Base-by-base conservation (phyloP, 2,329 filamentous ascomycete genomes). In the Paecilomyces sp. region DNA sequence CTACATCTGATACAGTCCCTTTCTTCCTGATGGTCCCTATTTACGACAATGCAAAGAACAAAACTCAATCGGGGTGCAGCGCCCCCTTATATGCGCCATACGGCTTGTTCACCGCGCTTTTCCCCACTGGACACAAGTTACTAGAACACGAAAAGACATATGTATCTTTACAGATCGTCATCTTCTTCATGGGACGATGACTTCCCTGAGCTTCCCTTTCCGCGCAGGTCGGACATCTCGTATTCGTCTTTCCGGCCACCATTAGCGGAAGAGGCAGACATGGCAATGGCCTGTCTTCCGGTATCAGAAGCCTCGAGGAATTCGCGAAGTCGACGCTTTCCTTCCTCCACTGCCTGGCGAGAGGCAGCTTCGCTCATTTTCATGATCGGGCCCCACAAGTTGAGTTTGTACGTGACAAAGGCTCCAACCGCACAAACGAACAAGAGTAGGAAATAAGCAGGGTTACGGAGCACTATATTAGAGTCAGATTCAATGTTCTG, bases 311-410 rank as follows among this genome's bases (percentile, higher is more conserved):
- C 88, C 77, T 92, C 90, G 60, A 97, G 82, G 70, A 97, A 97
- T 33, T 96, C 91, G 25, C 93, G 86, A 54, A 97, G 84, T 67
- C 90, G 88, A 79, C 94, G 89, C 80, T 96, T 97, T 71, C 91
- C 90, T 66, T 99, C 91, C 67, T 96, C 91, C 31, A 96, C 70
- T 7, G 90, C 94, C 77, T 99, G 94, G 63, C 83, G 83, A 55
- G 86, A 88, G 3, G 94, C 94, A 13, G 94, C 94, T 67, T 94
- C 94, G 65, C 86, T 85, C 91, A 99, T 97, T 71, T 95, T 92
- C 67, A 95, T 81, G 82, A 99, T 97, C 0, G 94, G 94, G 0
- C 94, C 94, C 79, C 96, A 92, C 15, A 99, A 85, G 73, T 97
- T 97, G 66, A 99, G 87, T 34, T 87, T 92, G 77, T 94, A 97